phyloP scores from a whole-genome alignment of 2,329 filamentous ascomycete genomes.

The Orbilia oligospora region DNA sequence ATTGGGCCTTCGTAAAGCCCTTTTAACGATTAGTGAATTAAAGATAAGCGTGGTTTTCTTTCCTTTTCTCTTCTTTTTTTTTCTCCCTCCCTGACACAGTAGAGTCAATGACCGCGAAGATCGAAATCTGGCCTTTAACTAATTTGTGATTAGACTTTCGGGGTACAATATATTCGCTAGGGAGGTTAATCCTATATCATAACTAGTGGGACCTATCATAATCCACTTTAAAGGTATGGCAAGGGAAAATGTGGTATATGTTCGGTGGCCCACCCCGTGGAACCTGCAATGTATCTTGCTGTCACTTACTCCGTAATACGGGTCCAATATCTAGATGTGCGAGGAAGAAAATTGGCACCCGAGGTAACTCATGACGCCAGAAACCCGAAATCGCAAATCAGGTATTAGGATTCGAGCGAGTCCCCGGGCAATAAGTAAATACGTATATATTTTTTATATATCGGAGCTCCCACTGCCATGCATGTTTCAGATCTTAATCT shows the following conservation, averaged over 20 bases:
- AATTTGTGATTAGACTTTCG: background rate
- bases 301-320: background rate
- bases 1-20: background rate
- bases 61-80: background rate
- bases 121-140: background rate
- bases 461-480: constrained; percentile 34
- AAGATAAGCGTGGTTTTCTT: background rate
- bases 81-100: no score
- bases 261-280: constrained; percentile 1
- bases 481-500: constrained; percentile 31
- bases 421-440: background rate
- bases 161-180: background rate
- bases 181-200: background rate
- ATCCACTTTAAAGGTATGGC: background rate
- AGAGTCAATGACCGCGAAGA: background rate
- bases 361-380: constrained; percentile 25
- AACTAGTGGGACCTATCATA: background rate
- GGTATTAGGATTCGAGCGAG: background rate
- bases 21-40: constrained; percentile 6
- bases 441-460: constrained; percentile 2
- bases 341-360: background rate
- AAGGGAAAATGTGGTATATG: constrained; percentile 1
- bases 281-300: constrained; percentile 6
- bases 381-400: constrained; percentile 12
- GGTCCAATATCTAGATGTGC: constrained; percentile 7